These are phyloP conservation scores for Butyriboletus appendiculatus DNA, from an alignment of 1,284 basidiomycete species.

Conservation along the genomic window DNA sequence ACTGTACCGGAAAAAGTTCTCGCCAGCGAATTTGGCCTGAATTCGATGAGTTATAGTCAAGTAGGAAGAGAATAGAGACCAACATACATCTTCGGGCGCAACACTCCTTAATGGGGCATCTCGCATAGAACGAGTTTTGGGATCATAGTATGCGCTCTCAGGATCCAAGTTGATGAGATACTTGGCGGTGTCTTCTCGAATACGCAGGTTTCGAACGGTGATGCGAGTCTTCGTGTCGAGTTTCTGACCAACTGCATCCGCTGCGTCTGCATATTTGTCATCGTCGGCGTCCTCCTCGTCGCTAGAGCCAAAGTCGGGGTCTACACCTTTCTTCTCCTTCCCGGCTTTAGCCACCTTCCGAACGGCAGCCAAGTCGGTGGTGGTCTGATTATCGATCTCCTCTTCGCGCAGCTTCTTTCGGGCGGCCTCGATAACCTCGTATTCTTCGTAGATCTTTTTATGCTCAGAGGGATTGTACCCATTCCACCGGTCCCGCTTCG, in stretches of 20 bases:
- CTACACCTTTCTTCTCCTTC: slow-evolving; percentile 60
- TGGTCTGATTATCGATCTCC: slow-evolving; percentile 95
- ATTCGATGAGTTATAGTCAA: slow-evolving; percentile 10
- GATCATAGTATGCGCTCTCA: slow-evolving; percentile 97
- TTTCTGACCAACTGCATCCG: slow-evolving; percentile 97
- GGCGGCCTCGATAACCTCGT: slow-evolving; percentile 90
- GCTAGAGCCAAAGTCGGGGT: slow-evolving; percentile 94
- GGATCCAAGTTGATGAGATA: slow-evolving; percentile 98
- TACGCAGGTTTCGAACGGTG: slow-evolving; percentile 97
- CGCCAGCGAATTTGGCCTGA: slow-evolving; percentile 90
- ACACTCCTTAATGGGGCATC: slow-evolving; percentile 86
- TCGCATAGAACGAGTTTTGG: slow-evolving; percentile 99
- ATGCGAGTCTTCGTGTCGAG: slow-evolving; percentile 98
- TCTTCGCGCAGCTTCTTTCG: slow-evolving; percentile 91
- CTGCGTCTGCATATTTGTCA: slow-evolving; percentile 96
- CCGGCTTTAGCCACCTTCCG: slow-evolving; percentile 85
- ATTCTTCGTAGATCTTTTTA: slow-evolving; percentile 88
- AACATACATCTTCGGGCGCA: slow-evolving; percentile 79
- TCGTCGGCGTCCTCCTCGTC: slow-evolving; percentile 95
- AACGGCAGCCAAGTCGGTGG: slow-evolving; percentile 82
- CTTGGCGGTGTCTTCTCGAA: slow-evolving; percentile 99
- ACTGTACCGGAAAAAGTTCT: slow-evolving; percentile 91
- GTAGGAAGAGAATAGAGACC: slow-evolving; percentile 4
- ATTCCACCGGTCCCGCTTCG: slow-evolving; percentile 98
- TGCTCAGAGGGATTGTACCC: slow-evolving; percentile 93